A percentile compares a stretch with the other conserved stretches of the same genome.
These are phyloP conservation scores for Phytophthora meadii DNA, from an alignment of 352 stramenopile genomes.

Conservation along the genomic window DNA sequence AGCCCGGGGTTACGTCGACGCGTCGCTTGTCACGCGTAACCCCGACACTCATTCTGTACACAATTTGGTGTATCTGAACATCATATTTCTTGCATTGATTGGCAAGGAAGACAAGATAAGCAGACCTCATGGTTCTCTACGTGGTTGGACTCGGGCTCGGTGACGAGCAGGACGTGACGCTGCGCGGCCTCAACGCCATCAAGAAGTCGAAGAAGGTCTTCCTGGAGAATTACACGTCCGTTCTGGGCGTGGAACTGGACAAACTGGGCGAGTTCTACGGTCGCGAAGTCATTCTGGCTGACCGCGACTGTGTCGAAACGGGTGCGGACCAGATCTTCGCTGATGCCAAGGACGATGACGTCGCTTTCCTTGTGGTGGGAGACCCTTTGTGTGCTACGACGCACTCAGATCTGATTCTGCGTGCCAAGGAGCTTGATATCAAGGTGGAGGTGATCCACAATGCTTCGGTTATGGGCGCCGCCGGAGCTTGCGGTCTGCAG, in stretches of 20 bases:
- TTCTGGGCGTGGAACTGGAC: slow-evolving; percentile 92
- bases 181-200: slow-evolving; percentile 96
- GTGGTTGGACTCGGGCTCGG: slow-evolving; percentile 97
- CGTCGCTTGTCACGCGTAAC: not conserved
- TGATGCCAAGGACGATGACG: slow-evolving; percentile 90
- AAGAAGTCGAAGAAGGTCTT: slow-evolving; percentile 95
- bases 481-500: slow-evolving; percentile 95
- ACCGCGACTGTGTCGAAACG: slow-evolving; percentile 97
- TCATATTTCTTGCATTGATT: slow-evolving; percentile 6
- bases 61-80: not conserved
- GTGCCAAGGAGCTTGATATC: slow-evolving; percentile 93
- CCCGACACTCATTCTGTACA: not conserved
- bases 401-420: slow-evolving; percentile 98
- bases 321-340: slow-evolving; percentile 96
- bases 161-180: slow-evolving; percentile 99
- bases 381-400: slow-evolving; percentile 98
- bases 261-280: slow-evolving; percentile 96
- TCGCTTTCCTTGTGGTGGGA: slow-evolving; percentile 98
- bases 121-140: slow-evolving; percentile 90
- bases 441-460: slow-evolving; percentile 98
- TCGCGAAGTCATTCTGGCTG: slow-evolving; percentile 87
- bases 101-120: slow-evolving; percentile 1
- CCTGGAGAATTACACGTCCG: slow-evolving; percentile 98
- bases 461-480: slow-evolving; percentile 98
- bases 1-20: not conserved